Evolutionary conservation across 208 protist species (phyloP), one percentile per base, ranked within the genome.

Genomic region (Perkinsela sp.): DNA sequence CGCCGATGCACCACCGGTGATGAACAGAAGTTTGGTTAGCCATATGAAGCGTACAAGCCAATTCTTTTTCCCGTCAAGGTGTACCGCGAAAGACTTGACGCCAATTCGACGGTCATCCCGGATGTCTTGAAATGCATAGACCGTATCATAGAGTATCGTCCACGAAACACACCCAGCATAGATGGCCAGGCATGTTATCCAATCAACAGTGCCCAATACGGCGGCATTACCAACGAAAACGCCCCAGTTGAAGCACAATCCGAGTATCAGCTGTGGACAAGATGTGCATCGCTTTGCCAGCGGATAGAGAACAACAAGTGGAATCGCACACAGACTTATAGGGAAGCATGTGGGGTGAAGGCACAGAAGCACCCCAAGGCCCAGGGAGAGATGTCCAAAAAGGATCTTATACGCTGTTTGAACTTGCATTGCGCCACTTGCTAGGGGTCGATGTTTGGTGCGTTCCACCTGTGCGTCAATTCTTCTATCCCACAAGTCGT

Each of bases 141-240:
- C 82, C 13, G 86, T 92, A 70, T 92, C 86, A 72, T 92, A 92
- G n/a, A 81, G 67, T 15, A 92, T 29, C 22, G 86, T 92, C 83
- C 84, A 92, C 30, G 30, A 31, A 22, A 92, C 71, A 57, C 77
- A 68, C 1, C 72, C 66, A 0, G 68, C 65, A 67, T 90, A 91
- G 13, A 92, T 40, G 28, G 80, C 78, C 1, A 73, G 15, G 2
- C 75, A 67, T 1, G 78, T 68, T 0, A 1, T 16, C 48, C 29
- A 73, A 48, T 77, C 66, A 28, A 68, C 31, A 0, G 30, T 67
- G 16, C 81, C 84, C 0, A 28, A 28, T 0, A 81, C 68, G 0
- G 85, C 75, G 13, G 73, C 67, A 67, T 68, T 83, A 22, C 84
- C 86, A 0, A 91, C 40, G 2, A 88, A 68, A 31, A 74, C 79